Percentiles rank a stretch among this genome's conserved stretches.
These are phyloP conservation scores for Oxyria digyna DNA, from an alignment of 148 eudicot species.

Conservation along the genomic window DNA sequence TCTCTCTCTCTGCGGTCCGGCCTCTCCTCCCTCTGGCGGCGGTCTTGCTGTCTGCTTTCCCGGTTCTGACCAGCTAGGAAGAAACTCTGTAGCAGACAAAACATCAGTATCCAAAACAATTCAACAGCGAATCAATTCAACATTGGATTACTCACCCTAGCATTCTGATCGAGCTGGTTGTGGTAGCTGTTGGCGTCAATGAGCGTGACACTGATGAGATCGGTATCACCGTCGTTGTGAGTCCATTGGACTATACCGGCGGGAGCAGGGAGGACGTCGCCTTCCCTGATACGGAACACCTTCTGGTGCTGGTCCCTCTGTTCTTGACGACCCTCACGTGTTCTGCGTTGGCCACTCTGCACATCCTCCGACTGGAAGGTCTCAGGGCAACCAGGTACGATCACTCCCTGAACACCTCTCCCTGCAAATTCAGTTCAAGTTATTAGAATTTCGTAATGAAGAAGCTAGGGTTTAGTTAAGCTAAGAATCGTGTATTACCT, in stretches of 20 bases:
- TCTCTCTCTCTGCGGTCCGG: background rate
- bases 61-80: constrained; percentile 54
- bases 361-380: constrained; percentile 26
- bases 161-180: constrained; percentile 46
- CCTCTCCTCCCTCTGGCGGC: constrained; percentile 10
- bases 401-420: constrained; percentile 32
- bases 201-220: constrained; percentile 24
- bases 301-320: constrained; percentile 41
- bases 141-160: constrained; percentile 26
- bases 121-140: background rate
- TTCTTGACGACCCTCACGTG: background rate
- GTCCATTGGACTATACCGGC: constrained; percentile 43
- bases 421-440: background rate
- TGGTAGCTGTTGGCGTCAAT: constrained; percentile 32
- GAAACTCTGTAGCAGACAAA: constrained; percentile 24
- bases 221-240: constrained; percentile 38
- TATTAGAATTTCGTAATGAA: background rate
- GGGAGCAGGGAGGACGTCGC: constrained; percentile 38
- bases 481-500: constrained; percentile 16
- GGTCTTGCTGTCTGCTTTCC: constrained; percentile 12
- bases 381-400: constrained; percentile 48
- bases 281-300: constrained; percentile 29
- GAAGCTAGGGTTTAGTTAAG: too few relatives aligned
- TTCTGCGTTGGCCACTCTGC: background rate
- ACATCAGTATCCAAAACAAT: background rate